Conservation (phyloP, 306 rosid genomes). For the Vigna unguiculata region DNA sequence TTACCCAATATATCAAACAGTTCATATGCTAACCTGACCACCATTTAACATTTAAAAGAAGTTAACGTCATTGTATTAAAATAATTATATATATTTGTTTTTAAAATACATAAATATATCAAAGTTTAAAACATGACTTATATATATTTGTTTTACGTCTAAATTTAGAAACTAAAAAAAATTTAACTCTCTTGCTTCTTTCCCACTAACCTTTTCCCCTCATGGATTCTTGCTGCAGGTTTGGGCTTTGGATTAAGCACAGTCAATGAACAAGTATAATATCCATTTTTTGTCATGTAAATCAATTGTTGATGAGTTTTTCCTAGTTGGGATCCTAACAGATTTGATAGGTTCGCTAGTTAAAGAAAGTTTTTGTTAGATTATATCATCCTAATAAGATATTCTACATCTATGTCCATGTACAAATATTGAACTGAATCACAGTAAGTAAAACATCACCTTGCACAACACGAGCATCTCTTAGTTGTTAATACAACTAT, state of each 20-base stretch:
- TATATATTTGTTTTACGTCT: too few relatives aligned
- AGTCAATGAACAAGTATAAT: conserved; percentile 19
- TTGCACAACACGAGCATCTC: conserved; percentile 18
- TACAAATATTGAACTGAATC: conserved; percentile 26
- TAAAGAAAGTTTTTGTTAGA: conserved; percentile 21
- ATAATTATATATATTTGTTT: too few relatives aligned
- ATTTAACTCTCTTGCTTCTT: too few relatives aligned
- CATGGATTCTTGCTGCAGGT: conserved; percentile 58
- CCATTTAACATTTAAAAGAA: too few relatives aligned
- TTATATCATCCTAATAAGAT: conserved; percentile 36
- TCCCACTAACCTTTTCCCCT: neutral
- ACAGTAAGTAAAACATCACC: conserved; percentile 11
- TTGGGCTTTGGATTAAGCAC: conserved; percentile 71
- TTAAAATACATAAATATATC: too few relatives aligned
- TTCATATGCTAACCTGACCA: too few relatives aligned
- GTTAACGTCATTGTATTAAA: too few relatives aligned
- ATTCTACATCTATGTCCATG: conserved; percentile 24
- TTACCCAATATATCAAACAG: too few relatives aligned
- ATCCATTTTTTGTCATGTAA: conserved; percentile 42
- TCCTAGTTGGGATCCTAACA: conserved; percentile 26
- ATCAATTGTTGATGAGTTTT: conserved; percentile 34
- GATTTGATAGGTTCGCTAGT: conserved; percentile 39
- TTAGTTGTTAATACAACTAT: conserved; percentile 5
- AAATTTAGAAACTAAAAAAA: too few relatives aligned
- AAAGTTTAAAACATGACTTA: too few relatives aligned